These are phyloP conservation scores for Aspergillus hortae DNA, from an alignment of 2,329 filamentous ascomycete species.

Conservation along the genomic window DNA sequence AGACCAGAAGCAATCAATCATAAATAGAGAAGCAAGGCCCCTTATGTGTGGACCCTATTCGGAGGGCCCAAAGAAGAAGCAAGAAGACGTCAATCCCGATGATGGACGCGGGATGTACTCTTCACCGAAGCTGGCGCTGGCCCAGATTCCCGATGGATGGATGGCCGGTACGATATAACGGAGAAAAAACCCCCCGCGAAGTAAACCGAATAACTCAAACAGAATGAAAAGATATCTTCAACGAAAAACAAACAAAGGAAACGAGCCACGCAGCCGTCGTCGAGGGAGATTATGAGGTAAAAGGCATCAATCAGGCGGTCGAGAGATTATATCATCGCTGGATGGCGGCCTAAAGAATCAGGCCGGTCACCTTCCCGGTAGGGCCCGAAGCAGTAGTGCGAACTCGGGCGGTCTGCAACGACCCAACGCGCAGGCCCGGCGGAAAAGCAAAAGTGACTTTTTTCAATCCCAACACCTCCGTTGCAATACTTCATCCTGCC, in stretches of 20 bases:
- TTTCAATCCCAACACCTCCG: slow-evolving; percentile 25
- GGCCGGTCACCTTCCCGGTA: slow-evolving; percentile 6
- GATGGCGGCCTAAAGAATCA: background rate
- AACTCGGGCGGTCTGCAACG: slow-evolving; percentile 20
- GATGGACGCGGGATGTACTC: background rate
- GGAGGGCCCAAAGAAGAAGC: background rate
- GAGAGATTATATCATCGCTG: background rate
- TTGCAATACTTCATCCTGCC: slow-evolving; percentile 8
- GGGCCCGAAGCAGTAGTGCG: slow-evolving; percentile 14
- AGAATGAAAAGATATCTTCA: background rate
- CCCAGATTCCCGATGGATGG: no score
- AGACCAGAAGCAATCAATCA: no score
- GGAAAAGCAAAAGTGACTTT: slow-evolving; percentile 31
- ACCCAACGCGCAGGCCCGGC: slow-evolving; percentile 26
- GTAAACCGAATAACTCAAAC: no score
- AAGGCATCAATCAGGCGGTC: background rate
- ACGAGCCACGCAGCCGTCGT: no score
- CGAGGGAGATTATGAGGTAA: no score
- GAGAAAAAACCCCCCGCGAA: no score
- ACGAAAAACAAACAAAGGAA: no score
- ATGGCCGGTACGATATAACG: no score
- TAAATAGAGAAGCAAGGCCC: no score
- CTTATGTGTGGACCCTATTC: background rate
- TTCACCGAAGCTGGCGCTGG: background rate
- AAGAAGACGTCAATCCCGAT: background rate